These are phyloP conservation scores for Vickermania spadyakhi DNA, from an alignment of 208 protist species.

Conservation along the genomic window DNA sequence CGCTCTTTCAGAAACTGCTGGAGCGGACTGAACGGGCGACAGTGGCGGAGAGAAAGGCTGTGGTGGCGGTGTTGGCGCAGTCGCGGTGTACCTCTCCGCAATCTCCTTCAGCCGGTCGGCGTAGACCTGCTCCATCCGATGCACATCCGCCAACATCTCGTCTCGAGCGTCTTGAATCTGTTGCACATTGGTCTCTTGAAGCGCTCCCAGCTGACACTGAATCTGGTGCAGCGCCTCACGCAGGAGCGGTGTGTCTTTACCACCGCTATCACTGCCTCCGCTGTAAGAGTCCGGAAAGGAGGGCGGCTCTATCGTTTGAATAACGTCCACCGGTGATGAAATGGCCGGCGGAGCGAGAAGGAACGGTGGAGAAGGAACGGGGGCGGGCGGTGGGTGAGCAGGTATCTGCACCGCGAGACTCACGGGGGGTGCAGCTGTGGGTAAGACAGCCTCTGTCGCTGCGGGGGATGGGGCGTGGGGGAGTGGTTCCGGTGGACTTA, in stretches of 20 bases:
- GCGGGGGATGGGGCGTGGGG: too few relatives aligned
- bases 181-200: background rate
- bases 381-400: background rate
- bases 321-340: background rate
- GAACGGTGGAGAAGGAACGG: background rate
- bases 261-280: background rate
- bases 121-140: background rate
- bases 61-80: too few relatives aligned
- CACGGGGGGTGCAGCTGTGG: background rate
- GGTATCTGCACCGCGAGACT: background rate
- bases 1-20: too few relatives aligned
- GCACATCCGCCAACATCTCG: background rate
- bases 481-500: background rate
- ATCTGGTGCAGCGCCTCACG: background rate
- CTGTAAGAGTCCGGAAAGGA: background rate
- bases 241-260: too few relatives aligned
- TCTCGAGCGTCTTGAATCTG: background rate
- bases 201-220: background rate
- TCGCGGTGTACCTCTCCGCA: too few relatives aligned
- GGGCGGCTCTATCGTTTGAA: too few relatives aligned
- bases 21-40: too few relatives aligned
- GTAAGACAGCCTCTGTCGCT: too few relatives aligned
- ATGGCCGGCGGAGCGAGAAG: background rate
- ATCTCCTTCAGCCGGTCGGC: background rate
- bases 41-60: too few relatives aligned